These are phyloP conservation scores for Brettanomyces anomalus DNA, from an alignment of 805 yeast genomes.

Conservation along the genomic window DNA sequence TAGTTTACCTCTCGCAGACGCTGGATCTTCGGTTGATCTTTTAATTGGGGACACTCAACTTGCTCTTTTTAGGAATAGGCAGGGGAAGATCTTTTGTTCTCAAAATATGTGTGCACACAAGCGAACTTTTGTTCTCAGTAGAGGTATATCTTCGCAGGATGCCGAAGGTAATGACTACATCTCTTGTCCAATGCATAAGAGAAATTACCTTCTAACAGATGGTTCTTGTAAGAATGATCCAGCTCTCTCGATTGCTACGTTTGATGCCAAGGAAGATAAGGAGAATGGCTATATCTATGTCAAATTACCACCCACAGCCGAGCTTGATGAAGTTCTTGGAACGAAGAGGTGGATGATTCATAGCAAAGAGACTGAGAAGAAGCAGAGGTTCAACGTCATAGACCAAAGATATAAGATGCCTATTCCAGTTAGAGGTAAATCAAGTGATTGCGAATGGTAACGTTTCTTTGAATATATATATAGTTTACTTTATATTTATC, in stretches of 20 bases:
- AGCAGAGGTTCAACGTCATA: conserved; percentile 19
- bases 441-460: too few relatives aligned
- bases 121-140: conserved; percentile 29
- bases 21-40: conserved; percentile 26
- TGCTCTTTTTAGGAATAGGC: conserved; percentile 24
- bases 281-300: conserved; percentile 22
- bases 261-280: conserved; percentile 22
- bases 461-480: background rate
- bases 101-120: conserved; percentile 34
- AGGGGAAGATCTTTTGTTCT: conserved; percentile 27
- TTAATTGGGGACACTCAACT: conserved; percentile 28
- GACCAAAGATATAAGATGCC: conserved; percentile 6
- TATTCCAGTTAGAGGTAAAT: too few relatives aligned
- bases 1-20: conserved; percentile 21
- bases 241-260: conserved; percentile 25
- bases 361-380: conserved; percentile 15
- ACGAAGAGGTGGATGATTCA: conserved; percentile 27
- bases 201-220: conserved; percentile 21
- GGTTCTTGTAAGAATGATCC: conserved; percentile 27
- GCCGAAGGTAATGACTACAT: conserved; percentile 23
- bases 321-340: conserved; percentile 27
- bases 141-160: conserved; percentile 27
- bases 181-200: conserved; percentile 30
- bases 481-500: background rate
- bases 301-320: conserved; percentile 24